These are phyloP conservation scores for Globisporangium solare DNA, from an alignment of 352 stramenopile genomes.

Conservation along the genomic window DNA sequence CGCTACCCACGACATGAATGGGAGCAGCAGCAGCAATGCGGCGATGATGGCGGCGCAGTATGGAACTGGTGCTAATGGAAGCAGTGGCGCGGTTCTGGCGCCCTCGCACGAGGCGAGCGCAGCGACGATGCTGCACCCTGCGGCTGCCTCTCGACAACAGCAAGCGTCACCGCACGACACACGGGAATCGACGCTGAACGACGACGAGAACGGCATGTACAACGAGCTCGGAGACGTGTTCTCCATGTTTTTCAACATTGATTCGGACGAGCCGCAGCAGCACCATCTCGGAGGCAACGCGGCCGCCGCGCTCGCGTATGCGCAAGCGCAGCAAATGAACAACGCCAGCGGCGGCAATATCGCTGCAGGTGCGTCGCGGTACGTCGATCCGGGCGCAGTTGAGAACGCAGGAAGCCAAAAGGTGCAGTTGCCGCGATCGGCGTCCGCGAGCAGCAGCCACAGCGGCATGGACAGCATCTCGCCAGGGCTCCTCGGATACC, in stretches of 20 bases:
- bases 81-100: conserved; percentile 5
- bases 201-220: conserved; percentile 51
- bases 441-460: conserved; percentile 33
- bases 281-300: conserved; percentile 2
- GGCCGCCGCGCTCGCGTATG: neutral
- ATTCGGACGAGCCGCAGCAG: conserved; percentile 28
- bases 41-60: conserved; percentile 13
- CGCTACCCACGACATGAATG: neutral
- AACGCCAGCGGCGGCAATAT: conserved; percentile 5
- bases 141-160: conserved; percentile 7
- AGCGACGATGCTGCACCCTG: conserved; percentile 16
- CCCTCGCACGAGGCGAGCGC: neutral
- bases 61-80: neutral
- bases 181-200: conserved; percentile 28
- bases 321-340: conserved; percentile 9
- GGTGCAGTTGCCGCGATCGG: conserved; percentile 49
- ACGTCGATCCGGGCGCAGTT: conserved; percentile 1
- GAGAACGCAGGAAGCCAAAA: conserved; percentile 15
- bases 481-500: conserved; percentile 42
- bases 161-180: conserved; percentile 18
- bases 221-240: conserved; percentile 69
- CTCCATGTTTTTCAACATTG: conserved; percentile 68
- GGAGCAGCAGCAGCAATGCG: neutral
- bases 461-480: conserved; percentile 48
- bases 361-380: conserved; percentile 8